Base-by-base conservation (phyloP, 352 stramenopile genomes). In the Phytophthora colocasiae region DNA sequence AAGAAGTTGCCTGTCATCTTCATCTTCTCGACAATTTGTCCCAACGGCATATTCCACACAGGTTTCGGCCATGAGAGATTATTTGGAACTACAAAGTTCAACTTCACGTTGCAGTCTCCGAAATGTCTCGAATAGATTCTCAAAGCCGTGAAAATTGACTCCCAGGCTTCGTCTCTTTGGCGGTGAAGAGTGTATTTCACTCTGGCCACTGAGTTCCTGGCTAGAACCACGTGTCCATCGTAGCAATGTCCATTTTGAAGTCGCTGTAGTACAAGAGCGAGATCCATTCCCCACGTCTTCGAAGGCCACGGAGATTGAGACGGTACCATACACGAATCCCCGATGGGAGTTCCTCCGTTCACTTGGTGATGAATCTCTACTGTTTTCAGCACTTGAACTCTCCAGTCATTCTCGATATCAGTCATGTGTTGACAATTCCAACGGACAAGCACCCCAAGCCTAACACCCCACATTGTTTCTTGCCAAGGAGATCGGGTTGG, bases 21-120 rank as follows among this genome's bases (percentile, higher is more conserved):
- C 64, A 77, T 77, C 27, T 64, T 64, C 11, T 51, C 58, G 22
- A 70, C 10, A 44, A 77, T 71, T 45, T 73, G 34, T 14, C 69
- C 69, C 14, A 77, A 27, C 19, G 57, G 63, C 34, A 73, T 31
- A 24, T 64, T 63, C 63, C 63, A 70, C 36, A 67, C 26, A 17
- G 36, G n/a, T 34, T 54, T 50, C 8, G 63, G 65, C 69, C 69
- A 77, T 9, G 54, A 34, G 1, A 2, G 1, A 31, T 32, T 40
- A n/a, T 19, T 39, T 26, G 69, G 64, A 36, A 77, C 54, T 10
- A 71, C 44, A 39, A 77, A 77, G 34, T 52, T 24, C 31, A 31
- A 45, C 32, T 50, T 57, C 14, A 73, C 40, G 27, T 55, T 36
- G 53, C 63, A 77, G 19, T 77, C 58, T 8, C 65, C 44, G 24